phyloP scores from a whole-genome alignment of 805 yeast species.

The Pichia deserticola region DNA sequence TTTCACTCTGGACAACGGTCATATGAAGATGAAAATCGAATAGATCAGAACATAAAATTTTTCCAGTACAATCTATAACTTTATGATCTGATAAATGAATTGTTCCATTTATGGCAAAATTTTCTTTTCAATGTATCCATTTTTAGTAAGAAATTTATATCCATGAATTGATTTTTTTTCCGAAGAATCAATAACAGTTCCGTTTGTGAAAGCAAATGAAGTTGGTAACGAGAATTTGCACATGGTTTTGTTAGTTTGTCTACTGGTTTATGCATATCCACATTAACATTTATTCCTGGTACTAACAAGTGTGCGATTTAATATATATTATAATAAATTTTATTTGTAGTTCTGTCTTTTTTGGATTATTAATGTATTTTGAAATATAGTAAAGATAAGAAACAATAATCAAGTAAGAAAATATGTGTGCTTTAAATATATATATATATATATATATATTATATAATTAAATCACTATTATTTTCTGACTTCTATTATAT shows the following conservation, averaged over 20 bases:
- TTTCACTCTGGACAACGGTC: slow-evolving; percentile 21
- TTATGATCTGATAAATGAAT: slow-evolving; percentile 5
- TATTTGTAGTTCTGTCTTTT: not conserved
- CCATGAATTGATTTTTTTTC: slow-evolving; percentile 12
- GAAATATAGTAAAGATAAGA: no score
- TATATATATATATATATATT: no score
- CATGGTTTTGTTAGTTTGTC: slow-evolving; percentile 20
- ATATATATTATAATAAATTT: not conserved
- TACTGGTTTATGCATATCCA: slow-evolving; percentile 19
- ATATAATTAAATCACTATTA: no score
- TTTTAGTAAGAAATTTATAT: slow-evolving; percentile 14
- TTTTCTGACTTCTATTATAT: no score
- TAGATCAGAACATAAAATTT: slow-evolving; percentile 23
- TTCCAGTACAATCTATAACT: slow-evolving; percentile 21
- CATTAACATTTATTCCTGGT: slow-evolving; percentile 22
- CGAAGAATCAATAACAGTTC: slow-evolving; percentile 16
- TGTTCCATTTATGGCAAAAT: not conserved
- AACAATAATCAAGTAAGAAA: no score
- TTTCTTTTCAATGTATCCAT: slow-evolving; percentile 15
- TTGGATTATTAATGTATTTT: no score
- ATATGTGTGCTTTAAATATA: no score
- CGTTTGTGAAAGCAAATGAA: slow-evolving; percentile 17
- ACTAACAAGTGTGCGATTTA: not conserved
- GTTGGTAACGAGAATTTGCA: slow-evolving; percentile 21
- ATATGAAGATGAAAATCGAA: slow-evolving; percentile 25